Evolutionary conservation across 179 eudicot genomes (phyloP).

Genomic region (Spergularia azorica): DNA sequence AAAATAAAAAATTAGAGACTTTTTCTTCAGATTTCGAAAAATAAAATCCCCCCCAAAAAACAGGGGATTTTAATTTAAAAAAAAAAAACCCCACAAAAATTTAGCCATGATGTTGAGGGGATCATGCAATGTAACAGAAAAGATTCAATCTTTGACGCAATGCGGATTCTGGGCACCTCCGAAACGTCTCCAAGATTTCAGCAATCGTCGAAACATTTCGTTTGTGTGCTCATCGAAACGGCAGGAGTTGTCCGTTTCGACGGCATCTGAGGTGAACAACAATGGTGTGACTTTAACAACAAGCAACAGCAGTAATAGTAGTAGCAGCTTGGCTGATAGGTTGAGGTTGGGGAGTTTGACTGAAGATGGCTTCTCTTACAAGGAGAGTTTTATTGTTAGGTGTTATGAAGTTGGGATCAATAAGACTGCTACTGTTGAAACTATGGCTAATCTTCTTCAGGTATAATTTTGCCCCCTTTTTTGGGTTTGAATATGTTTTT

Average conservation of each 20-base stretch:
- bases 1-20: neutral
- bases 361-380: conserved; percentile 75
- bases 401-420: conserved; percentile 93
- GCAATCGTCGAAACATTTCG: conserved; percentile 27
- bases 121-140: conserved; percentile 29
- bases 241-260: conserved; percentile 23
- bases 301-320: conserved; percentile 1
- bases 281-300: conserved; percentile 9
- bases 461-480: conserved; percentile 24
- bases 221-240: conserved; percentile 27
- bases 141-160: conserved; percentile 38
- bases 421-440: conserved; percentile 89
- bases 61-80: neutral
- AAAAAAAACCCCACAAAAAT: neutral
- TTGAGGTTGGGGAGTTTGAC: conserved; percentile 71
- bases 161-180: conserved; percentile 36
- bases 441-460: conserved; percentile 92
- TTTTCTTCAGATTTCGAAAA: neutral
- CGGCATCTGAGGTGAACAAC: conserved; percentile 11
- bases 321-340: conserved; percentile 47
- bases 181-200: neutral
- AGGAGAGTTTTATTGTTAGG: conserved; percentile 82
- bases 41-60: neutral
- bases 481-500: neutral
- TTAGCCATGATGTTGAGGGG: conserved; percentile 32